Evolutionary conservation across 75 land plant genomes (phyloP), one percentile per base, ranked within the genome.

Genomic region (Picea sitchensis): DNA sequence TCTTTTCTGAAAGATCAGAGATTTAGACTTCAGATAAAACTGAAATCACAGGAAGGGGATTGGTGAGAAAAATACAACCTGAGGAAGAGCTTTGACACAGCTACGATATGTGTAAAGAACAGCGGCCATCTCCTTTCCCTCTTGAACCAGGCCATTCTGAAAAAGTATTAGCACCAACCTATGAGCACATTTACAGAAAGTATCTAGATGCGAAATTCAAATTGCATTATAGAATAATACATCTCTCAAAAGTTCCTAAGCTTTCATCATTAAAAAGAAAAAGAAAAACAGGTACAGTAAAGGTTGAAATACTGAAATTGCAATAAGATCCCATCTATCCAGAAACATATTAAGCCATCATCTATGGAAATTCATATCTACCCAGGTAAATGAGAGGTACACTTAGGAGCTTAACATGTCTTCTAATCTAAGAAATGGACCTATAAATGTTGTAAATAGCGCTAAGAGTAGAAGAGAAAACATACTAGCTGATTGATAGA

Each of bases 71-170:
- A 78, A 65, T 58, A 41, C 36, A 76, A 96, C 99, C 99, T 97
- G 99, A 64, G 99, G 99, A 59, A 97, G 96, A 73, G 99, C 99
- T 84, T 97, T 97, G 34, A 97, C 96, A 89, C 99, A 97, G 78
- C 99, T 97, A 18, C 99, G 92, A 83, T 97, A 97, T 59, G 99
- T 95, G 77, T 97, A 97, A 26, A 97, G 93, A 79, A 97, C 90
- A 36, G 99, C 86, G 15, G 91, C 86, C 99, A 97, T 92, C 67
- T 95, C 99, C 77, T 95, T 95, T n/a, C 99, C 99, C 73, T 97
- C 98, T 59, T 84, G 86, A 44, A 93, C 79, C 56, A 97, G 92
- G 13, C 83, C 32, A 84, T 95, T 93, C 99, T 97, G 88, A 64
- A 81, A 44, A 81, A 58, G 20, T 76, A 54, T 44, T 23, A 71